Evolutionary conservation across 2,329 filamentous ascomycete species (phyloP).

Genomic region (Scedosporium dehoogii): DNA sequence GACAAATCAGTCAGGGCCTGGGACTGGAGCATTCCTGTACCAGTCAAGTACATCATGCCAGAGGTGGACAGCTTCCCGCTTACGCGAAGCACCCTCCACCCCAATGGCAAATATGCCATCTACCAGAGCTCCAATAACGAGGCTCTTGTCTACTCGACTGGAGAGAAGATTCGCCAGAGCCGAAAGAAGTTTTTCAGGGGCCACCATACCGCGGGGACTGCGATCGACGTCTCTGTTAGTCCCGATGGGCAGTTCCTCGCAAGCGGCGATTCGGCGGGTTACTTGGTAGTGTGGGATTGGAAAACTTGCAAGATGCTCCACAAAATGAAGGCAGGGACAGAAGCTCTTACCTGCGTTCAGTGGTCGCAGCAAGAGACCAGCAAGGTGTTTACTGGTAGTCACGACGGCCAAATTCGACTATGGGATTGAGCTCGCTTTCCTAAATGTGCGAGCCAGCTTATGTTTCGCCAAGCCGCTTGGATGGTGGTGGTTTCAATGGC

Average conservation of each 20-base stretch:
- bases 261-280: conserved; percentile 79
- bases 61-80: conserved; percentile 98
- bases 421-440: conserved; percentile 59
- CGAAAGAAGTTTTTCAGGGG: conserved; percentile 93
- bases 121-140: conserved; percentile 94
- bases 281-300: conserved; percentile 96
- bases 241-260: conserved; percentile 88
- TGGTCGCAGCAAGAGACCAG: conserved; percentile 98
- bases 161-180: conserved; percentile 94
- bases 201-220: conserved; percentile 92
- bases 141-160: conserved; percentile 88
- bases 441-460: not conserved
- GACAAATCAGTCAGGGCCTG: conserved; percentile 93
- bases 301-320: conserved; percentile 99
- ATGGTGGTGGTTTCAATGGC: no score
- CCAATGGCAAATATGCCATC: conserved; percentile 85
- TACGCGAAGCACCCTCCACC: conserved; percentile 75
- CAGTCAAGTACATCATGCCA: conserved; percentile 87
- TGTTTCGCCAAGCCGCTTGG: not conserved
- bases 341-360: conserved; percentile 73
- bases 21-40: conserved; percentile 97
- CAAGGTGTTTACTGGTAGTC: conserved; percentile 82
- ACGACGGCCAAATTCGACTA: conserved; percentile 81
- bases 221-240: conserved; percentile 78
- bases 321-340: conserved; percentile 79